Evolutionary conservation across 1,284 basidiomycete species (phyloP).

Genomic region (Vanrija pseudolonga): DNA sequence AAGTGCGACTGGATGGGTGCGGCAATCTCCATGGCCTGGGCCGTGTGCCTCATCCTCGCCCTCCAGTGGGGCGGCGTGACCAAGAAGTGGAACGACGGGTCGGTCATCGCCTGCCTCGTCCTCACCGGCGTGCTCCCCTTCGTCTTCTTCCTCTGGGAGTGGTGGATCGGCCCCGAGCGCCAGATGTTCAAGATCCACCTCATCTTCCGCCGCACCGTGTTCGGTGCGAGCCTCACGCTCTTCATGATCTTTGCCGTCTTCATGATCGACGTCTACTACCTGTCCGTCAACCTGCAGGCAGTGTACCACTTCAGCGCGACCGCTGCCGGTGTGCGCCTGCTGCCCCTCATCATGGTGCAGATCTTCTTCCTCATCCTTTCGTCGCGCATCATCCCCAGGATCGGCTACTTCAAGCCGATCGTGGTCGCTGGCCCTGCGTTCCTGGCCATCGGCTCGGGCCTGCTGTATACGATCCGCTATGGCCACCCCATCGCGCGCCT

Average conservation of each 20-base stretch:
- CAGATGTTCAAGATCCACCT: slow-evolving; percentile 49
- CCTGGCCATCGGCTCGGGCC: slow-evolving; percentile 35
- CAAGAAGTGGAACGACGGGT: slow-evolving; percentile 43
- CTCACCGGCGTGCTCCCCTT: slow-evolving; percentile 39
- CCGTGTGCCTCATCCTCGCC: slow-evolving; percentile 35
- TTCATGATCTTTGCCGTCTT: slow-evolving; percentile 35
- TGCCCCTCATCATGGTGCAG: slow-evolving; percentile 46
- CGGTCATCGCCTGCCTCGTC: slow-evolving; percentile 47
- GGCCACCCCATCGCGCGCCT: slow-evolving; percentile 27
- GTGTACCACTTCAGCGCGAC: slow-evolving; percentile 45
- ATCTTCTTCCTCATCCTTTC: slow-evolving; percentile 41
- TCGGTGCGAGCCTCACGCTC: slow-evolving; percentile 5
- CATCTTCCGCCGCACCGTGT: slow-evolving; percentile 41
- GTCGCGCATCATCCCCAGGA: slow-evolving; percentile 37
- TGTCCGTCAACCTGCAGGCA: slow-evolving; percentile 42
- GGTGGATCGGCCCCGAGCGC: slow-evolving; percentile 39
- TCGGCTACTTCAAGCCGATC: slow-evolving; percentile 43
- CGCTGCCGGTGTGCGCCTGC: slow-evolving; percentile 41
- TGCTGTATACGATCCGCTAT: slow-evolving; percentile 39
- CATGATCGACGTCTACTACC: slow-evolving; percentile 45
- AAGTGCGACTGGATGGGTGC: slow-evolving; percentile 46
- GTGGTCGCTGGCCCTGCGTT: slow-evolving; percentile 41
- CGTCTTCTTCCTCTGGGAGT: slow-evolving; percentile 44
- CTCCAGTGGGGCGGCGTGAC: slow-evolving; percentile 47
- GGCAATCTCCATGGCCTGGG: slow-evolving; percentile 38